phyloP scores from a whole-genome alignment of 129 eudicot genomes.

The Flaveria ramosissima region DNA sequence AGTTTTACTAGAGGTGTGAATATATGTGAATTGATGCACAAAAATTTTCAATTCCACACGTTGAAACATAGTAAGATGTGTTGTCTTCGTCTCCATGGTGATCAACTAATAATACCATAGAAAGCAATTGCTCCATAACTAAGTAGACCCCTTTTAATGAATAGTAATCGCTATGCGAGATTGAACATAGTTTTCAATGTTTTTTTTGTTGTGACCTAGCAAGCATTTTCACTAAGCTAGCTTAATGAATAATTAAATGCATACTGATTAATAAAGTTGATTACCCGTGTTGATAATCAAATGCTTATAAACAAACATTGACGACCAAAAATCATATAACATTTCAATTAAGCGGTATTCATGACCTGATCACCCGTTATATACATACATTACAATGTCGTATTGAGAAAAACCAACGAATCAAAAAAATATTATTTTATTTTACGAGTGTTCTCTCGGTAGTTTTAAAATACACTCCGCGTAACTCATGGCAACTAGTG shows the following conservation, averaged over 20 bases:
- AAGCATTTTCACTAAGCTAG: background rate
- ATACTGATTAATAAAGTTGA: too few relatives aligned
- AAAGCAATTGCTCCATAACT: slow-evolving; percentile 1
- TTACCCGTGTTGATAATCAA: too few relatives aligned
- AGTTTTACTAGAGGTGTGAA: background rate
- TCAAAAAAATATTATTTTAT: background rate
- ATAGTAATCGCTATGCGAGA: background rate
- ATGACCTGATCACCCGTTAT: too few relatives aligned
- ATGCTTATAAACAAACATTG: background rate
- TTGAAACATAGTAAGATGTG: background rate
- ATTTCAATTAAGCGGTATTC: too few relatives aligned
- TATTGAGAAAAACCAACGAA: background rate
- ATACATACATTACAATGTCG: background rate
- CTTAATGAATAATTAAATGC: background rate
- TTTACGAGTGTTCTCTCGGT: too few relatives aligned
- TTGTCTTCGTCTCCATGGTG: background rate
- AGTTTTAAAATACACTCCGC: too few relatives aligned
- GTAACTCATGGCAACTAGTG: background rate
- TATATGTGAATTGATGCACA: background rate
- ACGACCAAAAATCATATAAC: background rate
- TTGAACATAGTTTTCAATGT: background rate
- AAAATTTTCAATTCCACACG: too few relatives aligned
- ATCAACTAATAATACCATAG: background rate
- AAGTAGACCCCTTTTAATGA: background rate
- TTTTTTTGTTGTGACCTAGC: background rate